These are phyloP conservation scores for Hydnomerulius pinastri DNA, from an alignment of 768 basidiomycete species.

Conservation along the genomic window DNA sequence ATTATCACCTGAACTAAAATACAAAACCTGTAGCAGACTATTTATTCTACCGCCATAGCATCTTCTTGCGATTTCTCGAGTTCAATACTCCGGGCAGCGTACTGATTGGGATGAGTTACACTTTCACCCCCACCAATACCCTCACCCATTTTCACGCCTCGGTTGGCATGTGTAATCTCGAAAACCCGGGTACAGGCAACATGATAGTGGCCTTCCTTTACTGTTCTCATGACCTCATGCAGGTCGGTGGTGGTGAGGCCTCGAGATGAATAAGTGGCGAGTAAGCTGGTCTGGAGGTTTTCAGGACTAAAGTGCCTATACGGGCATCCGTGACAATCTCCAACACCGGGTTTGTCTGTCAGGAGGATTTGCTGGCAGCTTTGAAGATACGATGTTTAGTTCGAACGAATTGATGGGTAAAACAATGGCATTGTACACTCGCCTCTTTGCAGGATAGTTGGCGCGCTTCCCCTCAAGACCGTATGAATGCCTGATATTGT, in stretches of 20 bases:
- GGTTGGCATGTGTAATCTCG: conserved; percentile 81
- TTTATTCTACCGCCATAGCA: conserved; percentile 43
- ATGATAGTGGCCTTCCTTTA: conserved; percentile 84
- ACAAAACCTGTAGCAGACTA: neutral
- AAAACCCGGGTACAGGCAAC: conserved; percentile 97
- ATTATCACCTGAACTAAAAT: neutral
- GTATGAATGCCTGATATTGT: conserved; percentile 95
- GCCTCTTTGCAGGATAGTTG: conserved; percentile 95
- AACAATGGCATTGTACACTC: conserved; percentile 11
- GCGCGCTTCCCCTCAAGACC: conserved; percentile 93
- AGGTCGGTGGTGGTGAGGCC: conserved; percentile 71
- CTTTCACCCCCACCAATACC: conserved; percentile 85
- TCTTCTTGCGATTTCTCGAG: conserved; percentile 50
- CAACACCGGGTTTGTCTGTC: conserved; percentile 61
- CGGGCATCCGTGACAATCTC: conserved; percentile 85
- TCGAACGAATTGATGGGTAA: neutral
- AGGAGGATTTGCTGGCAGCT: conserved; percentile 92
- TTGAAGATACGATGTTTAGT: neutral
- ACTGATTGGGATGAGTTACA: conserved; percentile 94
- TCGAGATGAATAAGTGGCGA: conserved; percentile 63
- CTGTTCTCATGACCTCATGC: conserved; percentile 77
- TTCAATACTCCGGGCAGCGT: conserved; percentile 73
- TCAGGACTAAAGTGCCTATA: conserved; percentile 87
- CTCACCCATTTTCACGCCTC: conserved; percentile 83
- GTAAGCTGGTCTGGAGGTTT: conserved; percentile 76